A percentile compares a stretch with the other conserved stretches of the same genome.
Evolutionary conservation across 305 asterid genomes (phyloP).

Genomic region (Petunia hybrid): DNA sequence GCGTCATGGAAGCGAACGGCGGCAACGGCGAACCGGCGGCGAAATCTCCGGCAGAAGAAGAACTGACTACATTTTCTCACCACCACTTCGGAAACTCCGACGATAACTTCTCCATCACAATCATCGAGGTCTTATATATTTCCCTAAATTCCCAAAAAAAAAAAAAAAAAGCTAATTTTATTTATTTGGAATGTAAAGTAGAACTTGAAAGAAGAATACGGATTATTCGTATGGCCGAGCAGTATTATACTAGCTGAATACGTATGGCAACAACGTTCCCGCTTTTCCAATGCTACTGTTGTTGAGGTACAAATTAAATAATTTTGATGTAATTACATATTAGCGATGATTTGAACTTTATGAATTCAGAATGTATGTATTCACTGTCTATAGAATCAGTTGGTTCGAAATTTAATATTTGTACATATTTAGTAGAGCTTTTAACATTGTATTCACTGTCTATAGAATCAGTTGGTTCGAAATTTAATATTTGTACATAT

Average conservation of each 20-base stretch:
- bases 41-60: constrained; percentile 41
- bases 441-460: no score
- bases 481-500: no score
- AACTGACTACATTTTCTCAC: constrained; percentile 56
- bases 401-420: no score
- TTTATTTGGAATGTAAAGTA: constrained; percentile 35
- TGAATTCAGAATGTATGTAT: no score
- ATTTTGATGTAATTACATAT: no score
- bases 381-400: no score
- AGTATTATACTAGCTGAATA: constrained; percentile 89
- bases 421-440: no score
- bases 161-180: not conserved
- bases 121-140: constrained; percentile 31
- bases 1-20: constrained; percentile 17
- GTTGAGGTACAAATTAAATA: constrained; percentile 57
- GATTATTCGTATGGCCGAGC: constrained; percentile 93
- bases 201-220: constrained; percentile 96
- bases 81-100: constrained; percentile 53
- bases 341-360: no score
- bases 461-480: no score
- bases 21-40: constrained; percentile 23
- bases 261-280: constrained; percentile 80
- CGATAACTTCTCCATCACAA: constrained; percentile 58
- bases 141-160: not conserved
- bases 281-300: constrained; percentile 72